Evolutionary conservation across 306 rosid genomes (phyloP), one percentile per base, ranked within the genome.

Genomic region (Rubus parviflorus): DNA sequence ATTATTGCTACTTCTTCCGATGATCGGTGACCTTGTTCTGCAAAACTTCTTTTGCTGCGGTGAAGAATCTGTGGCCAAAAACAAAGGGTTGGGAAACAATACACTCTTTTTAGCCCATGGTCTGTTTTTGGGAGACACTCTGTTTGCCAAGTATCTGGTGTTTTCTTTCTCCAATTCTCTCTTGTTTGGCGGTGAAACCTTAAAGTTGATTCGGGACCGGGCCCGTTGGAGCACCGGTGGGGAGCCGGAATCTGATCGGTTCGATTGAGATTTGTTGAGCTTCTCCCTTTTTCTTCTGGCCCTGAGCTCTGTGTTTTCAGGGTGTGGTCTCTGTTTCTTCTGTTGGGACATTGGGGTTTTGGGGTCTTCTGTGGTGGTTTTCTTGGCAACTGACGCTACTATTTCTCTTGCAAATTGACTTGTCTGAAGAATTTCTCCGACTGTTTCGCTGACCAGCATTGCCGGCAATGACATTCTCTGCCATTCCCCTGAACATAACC

Each of bases 11-110:
- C 38, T 89, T 77, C 93, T 86, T 73, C 89, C 77, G 65, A 91
- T 92, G 35, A 89, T 68, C 0, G 98, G 98, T 45, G 99, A 95
- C 73, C 88, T 85, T 43, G 96, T 95, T 78, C 84, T 86, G 82
- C 87, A 89, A 67, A 90, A 92, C 71, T 86, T 91, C 14, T 87
- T 90, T 16, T 81, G 83, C 74, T 81, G 88, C 13, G 89, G 22
- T 48, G 80, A 70, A 60, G 85, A 8, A 46, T 75, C 75, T 1
- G 87, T 76, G 15, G 97, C 81, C n/a, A 76, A 70, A 87, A 91
- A 95, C 83, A 95, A 80, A 81, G 99, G 97, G 80, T 95, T 95
- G 20, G 99, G 99, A 75, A 92, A 95, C n/a, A 95, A 85, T 6
- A 92, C 97, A 40, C 98, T 62, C 75, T 90, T 95, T 57, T 82